Conservation (phyloP, 139 green algal genomes). For the Medakamo hakoo region DNA sequence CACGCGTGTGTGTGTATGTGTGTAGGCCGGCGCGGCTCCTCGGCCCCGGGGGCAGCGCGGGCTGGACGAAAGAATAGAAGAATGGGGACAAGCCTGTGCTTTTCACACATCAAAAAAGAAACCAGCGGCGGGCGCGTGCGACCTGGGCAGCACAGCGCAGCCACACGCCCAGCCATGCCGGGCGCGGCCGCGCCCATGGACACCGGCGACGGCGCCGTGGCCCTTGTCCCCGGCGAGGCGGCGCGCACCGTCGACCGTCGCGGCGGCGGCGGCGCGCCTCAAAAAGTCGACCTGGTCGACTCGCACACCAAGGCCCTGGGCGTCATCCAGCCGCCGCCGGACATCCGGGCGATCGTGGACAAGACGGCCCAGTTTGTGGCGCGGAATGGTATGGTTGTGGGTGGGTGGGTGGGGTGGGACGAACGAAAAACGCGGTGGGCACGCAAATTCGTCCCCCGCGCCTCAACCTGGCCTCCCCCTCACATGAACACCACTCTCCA, state of each 20-base stretch:
- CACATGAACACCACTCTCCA: background rate
- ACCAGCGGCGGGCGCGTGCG: too few relatives aligned
- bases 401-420: background rate
- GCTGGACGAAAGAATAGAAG: too few relatives aligned
- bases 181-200: background rate
- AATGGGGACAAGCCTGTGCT: too few relatives aligned
- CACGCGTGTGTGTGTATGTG: background rate
- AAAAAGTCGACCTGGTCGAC: constrained; percentile 36
- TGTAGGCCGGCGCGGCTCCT: too few relatives aligned
- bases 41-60: too few relatives aligned
- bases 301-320: constrained; percentile 86
- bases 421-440: background rate
- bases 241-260: constrained; percentile 16
- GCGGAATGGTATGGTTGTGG: constrained; percentile 60
- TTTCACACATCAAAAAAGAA: too few relatives aligned
- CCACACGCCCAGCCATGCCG: too few relatives aligned
- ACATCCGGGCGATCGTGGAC: constrained; percentile 92
- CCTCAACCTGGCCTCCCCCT: too few relatives aligned
- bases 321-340: constrained; percentile 81
- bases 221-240: constrained; percentile 49
- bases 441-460: too few relatives aligned
- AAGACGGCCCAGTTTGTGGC: constrained; percentile 97
- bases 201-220: constrained; percentile 2
- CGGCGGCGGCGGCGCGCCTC: too few relatives aligned
- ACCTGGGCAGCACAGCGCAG: too few relatives aligned